Percentiles rank a stretch among this genome's conserved stretches.
phyloP scores from a whole-genome alignment of 1,284 basidiomycete species.

The Sutorius eximius region DNA sequence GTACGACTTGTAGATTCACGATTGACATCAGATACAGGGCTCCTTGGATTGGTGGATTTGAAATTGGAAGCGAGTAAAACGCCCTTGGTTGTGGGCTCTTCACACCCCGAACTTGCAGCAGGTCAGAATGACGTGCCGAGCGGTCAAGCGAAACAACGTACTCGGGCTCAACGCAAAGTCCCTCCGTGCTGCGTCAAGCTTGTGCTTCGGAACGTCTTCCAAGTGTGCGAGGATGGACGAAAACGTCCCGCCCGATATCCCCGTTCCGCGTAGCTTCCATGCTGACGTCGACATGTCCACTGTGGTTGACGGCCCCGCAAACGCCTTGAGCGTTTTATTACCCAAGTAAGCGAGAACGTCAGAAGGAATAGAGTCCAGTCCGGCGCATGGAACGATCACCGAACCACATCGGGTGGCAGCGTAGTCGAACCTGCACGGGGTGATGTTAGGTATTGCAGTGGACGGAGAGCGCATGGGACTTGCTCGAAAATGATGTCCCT shows the following conservation, averaged over 20 bases:
- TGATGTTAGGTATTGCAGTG: slow-evolving; percentile 3
- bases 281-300: slow-evolving; percentile 44
- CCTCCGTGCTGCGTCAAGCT: slow-evolving; percentile 33
- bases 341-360: slow-evolving; percentile 56
- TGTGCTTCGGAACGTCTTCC: slow-evolving; percentile 48
- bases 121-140: background rate
- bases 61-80: slow-evolving; percentile 50
- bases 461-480: slow-evolving; percentile 21
- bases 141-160: slow-evolving; percentile 28
- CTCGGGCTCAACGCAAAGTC: slow-evolving; percentile 61
- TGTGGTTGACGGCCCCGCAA: slow-evolving; percentile 38
- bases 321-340: slow-evolving; percentile 45
- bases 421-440: slow-evolving; percentile 48
- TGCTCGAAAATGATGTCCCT: slow-evolving; percentile 49
- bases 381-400: slow-evolving; percentile 58
- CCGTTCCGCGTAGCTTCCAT: slow-evolving; percentile 47
- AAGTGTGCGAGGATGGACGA: slow-evolving; percentile 50
- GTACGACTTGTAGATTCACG: slow-evolving; percentile 67
- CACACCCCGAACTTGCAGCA: slow-evolving; percentile 42
- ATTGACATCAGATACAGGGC: slow-evolving; percentile 62
- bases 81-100: slow-evolving; percentile 39
- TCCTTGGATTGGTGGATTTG: slow-evolving; percentile 50
- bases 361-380: slow-evolving; percentile 61
- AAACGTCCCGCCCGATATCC: slow-evolving; percentile 72
- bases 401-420: slow-evolving; percentile 52